Evolutionary conservation across 2,329 filamentous ascomycete genomes (phyloP).

Genomic region (Diaporthe sp.): DNA sequence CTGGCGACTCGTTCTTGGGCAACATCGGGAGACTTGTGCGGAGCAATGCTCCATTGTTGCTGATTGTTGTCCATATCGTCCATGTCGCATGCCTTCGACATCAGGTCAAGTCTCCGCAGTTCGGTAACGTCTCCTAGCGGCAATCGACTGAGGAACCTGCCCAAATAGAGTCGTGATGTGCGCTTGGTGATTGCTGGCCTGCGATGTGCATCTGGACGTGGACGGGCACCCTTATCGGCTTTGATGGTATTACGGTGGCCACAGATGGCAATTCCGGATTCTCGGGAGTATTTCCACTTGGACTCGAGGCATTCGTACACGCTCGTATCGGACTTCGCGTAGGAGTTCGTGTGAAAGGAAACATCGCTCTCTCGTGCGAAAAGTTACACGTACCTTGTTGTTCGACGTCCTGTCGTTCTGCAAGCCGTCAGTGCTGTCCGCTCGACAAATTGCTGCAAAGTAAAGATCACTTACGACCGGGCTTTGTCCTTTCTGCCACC

Average conservation of each 20-base stretch:
- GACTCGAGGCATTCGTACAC: not conserved
- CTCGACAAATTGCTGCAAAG: not conserved
- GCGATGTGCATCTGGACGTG: not conserved
- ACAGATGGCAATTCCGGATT: not conserved
- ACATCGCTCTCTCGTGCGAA: not conserved
- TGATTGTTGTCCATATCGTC: not conserved
- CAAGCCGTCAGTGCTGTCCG: constrained; percentile 8
- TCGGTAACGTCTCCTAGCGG: not conserved
- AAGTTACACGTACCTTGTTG: constrained; percentile 69
- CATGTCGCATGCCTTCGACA: not conserved
- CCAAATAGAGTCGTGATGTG: too few species aligned
- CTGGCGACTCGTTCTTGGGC: too few species aligned
- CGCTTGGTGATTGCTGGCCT: not conserved
- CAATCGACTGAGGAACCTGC: not conserved
- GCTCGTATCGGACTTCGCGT: not conserved
- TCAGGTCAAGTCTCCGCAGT: not conserved
- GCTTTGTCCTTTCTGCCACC: constrained; percentile 81
- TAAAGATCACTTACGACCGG: constrained; percentile 28
- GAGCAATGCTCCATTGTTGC: not conserved
- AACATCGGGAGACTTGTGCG: not conserved
- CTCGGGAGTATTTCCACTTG: not conserved
- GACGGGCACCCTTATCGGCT: not conserved
- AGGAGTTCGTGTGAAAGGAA: not conserved
- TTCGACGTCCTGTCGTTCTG: constrained; percentile 78
- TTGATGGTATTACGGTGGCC: not conserved